Conservation (phyloP, 2,329 filamentous ascomycete species). For the Tolypocladium guangdongense region DNA sequence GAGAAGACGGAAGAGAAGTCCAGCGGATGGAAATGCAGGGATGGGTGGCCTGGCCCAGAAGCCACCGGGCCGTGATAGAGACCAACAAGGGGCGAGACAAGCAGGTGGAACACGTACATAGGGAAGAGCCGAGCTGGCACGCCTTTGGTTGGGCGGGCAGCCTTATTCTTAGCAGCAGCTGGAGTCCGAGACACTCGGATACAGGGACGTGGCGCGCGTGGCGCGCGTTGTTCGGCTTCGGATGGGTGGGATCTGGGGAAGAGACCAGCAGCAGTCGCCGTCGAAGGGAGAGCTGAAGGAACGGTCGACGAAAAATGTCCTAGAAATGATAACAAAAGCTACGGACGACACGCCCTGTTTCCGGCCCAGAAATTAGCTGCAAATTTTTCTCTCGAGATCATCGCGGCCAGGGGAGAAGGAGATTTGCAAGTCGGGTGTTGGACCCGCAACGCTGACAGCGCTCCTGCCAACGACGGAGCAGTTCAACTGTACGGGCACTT, state of each 20-base stretch:
- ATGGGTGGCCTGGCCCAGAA: neutral
- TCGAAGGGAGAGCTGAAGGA: neutral
- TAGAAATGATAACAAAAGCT: neutral
- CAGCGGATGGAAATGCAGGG: neutral
- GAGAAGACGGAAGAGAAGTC: neutral
- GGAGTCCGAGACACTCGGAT: neutral
- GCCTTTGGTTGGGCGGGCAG: neutral
- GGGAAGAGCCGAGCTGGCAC: neutral
- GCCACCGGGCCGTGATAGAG: neutral
- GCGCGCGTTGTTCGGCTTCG: neutral
- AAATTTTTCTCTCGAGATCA: conserved; percentile 2
- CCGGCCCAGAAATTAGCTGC: conserved; percentile 1
- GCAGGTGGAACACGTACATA: neutral
- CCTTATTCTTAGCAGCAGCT: neutral
- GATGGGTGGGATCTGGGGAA: neutral
- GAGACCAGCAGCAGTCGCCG: neutral
- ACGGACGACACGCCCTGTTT: neutral
- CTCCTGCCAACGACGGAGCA: neutral
- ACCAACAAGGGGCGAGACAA: neutral
- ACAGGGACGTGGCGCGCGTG: neutral
- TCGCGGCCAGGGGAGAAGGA: neutral
- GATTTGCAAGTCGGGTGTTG: conserved; percentile 1
- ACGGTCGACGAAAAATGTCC: neutral
- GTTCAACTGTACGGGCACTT: neutral
- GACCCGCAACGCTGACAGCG: conserved; percentile 1